These are phyloP conservation scores for Tylopilus balloui DNA, from an alignment of 768 basidiomycete genomes.

Conservation along the genomic window DNA sequence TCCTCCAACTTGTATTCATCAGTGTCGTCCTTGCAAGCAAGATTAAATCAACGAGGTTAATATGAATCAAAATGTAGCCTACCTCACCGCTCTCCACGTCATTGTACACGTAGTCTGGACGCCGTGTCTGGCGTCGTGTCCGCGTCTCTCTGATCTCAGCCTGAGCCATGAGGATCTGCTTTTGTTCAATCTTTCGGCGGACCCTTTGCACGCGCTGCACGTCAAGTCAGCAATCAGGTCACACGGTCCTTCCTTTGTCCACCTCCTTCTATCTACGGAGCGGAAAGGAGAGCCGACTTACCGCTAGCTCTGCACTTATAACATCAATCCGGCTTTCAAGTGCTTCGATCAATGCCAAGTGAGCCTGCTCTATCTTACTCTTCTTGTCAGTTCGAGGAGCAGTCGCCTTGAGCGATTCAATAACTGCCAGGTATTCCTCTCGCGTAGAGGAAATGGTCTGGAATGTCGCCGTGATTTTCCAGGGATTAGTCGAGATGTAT, in stretches of 20 bases:
- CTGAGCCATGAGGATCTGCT: conserved; percentile 59
- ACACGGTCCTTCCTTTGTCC: conserved; percentile 10
- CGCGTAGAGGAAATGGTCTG: conserved; percentile 64
- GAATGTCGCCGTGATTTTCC: conserved; percentile 82
- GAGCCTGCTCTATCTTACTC: conserved; percentile 58
- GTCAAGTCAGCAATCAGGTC: conserved; percentile 22
- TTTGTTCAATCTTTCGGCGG: conserved; percentile 67
- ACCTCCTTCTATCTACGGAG: conserved; percentile 9
- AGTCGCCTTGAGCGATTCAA: conserved; percentile 55
- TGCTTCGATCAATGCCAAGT: conserved; percentile 54
- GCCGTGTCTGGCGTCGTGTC: conserved; percentile 66
- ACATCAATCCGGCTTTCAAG: conserved; percentile 62
- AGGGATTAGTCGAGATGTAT: conserved; percentile 83
- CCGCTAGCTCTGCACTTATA: conserved; percentile 67
- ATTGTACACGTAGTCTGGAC: conserved; percentile 79
- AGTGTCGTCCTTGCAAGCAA: conserved; percentile 45
- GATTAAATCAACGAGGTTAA: conserved; percentile 23
- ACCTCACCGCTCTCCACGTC: conserved; percentile 63
- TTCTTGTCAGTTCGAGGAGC: conserved; percentile 45
- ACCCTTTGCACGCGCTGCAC: conserved; percentile 66
- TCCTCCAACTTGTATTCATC: conserved; percentile 67
- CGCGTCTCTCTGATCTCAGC: conserved; percentile 77
- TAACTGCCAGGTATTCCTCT: conserved; percentile 64
- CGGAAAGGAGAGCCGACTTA: conserved; percentile 39
- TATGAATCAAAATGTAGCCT: conserved; percentile 9